Evolutionary conservation across 352 stramenopile species (phyloP), one percentile per base, ranked within the genome.

Genomic region (Phytophthora macrochlamydospora): DNA sequence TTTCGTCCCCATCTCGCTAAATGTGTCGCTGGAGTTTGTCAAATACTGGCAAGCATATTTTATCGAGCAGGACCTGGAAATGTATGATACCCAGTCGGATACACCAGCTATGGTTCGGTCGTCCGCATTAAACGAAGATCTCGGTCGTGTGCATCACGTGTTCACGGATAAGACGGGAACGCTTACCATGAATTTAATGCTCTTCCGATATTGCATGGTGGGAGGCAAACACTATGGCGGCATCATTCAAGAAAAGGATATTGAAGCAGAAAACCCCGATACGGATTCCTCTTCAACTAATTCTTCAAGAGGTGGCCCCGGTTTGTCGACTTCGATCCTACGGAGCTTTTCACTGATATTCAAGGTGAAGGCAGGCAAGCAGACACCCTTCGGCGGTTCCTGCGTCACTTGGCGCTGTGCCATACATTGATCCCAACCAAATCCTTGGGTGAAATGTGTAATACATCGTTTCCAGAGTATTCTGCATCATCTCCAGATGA

Each of bases 1-100:
- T 66, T 98, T 99, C 73, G 92, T 99, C 14, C 98, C 98, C 24
- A 94, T 99, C 31, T 99, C 93, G 61, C 79, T 99, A n/a, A 99
- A 99, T 70, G 96, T 99, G 5, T 98, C 96, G 24, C 80, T 99
- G 28, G 94, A 98, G 74, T 93, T 99, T 32, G 92, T 98, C 46
- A 98, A 98, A 63, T 97, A 98, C 59, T 95, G 89, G 76, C 94
- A 99, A 75, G 90, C 95, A 45, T 92, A 97, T 48, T 98, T 99
- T 67, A 95, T 99, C 45, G 86, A 98, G 50, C 91, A 92, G 59
- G 87, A 97, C 50, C 55, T 97, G 12, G 78, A 94, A 30, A 97
- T 98, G 89, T 97, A 97, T 58, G 89, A 99, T 63, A 79, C 85
- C 38, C 73, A 82, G 37, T 97, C 89, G 0, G 89, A 99, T 66